These are phyloP conservation scores for Phytophthora tubulina DNA, from an alignment of 352 stramenopile species.

Conservation along the genomic window DNA sequence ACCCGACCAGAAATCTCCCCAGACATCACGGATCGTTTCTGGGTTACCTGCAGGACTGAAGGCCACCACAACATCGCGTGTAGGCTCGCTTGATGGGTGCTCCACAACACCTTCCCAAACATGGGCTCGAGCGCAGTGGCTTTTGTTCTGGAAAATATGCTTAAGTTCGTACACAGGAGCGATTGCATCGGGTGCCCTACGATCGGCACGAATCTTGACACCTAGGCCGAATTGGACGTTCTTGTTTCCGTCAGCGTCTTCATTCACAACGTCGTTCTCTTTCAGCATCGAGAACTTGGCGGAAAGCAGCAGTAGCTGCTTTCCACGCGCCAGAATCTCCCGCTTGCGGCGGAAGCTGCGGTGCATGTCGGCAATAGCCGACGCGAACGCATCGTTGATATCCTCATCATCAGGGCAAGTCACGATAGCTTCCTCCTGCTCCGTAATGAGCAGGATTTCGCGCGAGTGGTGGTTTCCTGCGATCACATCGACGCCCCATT, in stretches of 20 bases:
- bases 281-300: constrained; percentile 92
- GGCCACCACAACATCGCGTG: constrained; percentile 78
- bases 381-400: constrained; percentile 84
- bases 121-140: constrained; percentile 76
- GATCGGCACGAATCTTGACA: constrained; percentile 81
- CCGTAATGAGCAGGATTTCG: constrained; percentile 82
- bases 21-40: constrained; percentile 86
- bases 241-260: constrained; percentile 88
- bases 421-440: constrained; percentile 85
- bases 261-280: constrained; percentile 86
- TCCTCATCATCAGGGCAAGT: constrained; percentile 80
- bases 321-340: constrained; percentile 81
- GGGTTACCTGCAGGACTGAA: constrained; percentile 84
- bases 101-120: constrained; percentile 80
- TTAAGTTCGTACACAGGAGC: constrained; percentile 85
- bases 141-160: constrained; percentile 89
- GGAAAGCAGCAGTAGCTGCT: constrained; percentile 81
- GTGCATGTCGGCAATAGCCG: constrained; percentile 77
- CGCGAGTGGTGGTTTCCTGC: constrained; percentile 69
- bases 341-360: constrained; percentile 78
- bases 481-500: constrained; percentile 85
- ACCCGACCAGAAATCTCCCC: constrained; percentile 89
- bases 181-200: constrained; percentile 49
- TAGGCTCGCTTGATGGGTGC: constrained; percentile 42
- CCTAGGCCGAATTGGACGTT: constrained; percentile 86